Percentiles rank a stretch among this genome's conserved stretches.
Conservation (phyloP, 2,329 filamentous ascomycete species). For the Bretziella fagacearum region DNA sequence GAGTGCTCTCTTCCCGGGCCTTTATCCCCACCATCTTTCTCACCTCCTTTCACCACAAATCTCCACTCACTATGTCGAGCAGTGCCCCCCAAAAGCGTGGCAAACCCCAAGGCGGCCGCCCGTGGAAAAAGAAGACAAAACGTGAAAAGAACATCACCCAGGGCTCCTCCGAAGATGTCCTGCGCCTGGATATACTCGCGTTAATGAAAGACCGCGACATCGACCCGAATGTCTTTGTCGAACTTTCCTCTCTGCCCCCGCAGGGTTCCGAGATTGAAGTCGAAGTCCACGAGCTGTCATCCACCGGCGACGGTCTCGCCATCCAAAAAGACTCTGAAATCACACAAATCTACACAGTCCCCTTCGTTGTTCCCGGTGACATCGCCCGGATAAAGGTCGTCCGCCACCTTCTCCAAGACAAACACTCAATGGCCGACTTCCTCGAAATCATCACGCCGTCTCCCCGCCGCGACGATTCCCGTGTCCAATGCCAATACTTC, state of each 20-base stretch:
- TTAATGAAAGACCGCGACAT: conserved; percentile 29
- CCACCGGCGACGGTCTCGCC: conserved; percentile 80
- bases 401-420: conserved; percentile 46
- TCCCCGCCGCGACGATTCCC: conserved; percentile 55
- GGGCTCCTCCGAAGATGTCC: conserved; percentile 49
- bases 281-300: conserved; percentile 66
- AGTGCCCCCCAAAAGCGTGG: conserved; percentile 10
- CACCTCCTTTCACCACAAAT: neutral
- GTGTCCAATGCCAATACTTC: conserved; percentile 76
- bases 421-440: conserved; percentile 68
- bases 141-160: conserved; percentile 42
- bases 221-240: conserved; percentile 19
- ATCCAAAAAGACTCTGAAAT: conserved; percentile 35
- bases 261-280: conserved; percentile 63
- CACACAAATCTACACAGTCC: conserved; percentile 61
- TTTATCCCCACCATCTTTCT: neutral
- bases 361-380: conserved; percentile 79
- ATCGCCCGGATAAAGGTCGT: conserved; percentile 60
- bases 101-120: conserved; percentile 13
- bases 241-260: conserved; percentile 35
- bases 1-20: neutral
- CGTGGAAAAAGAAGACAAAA: conserved; percentile 30
- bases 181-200: conserved; percentile 44
- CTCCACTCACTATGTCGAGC: neutral
- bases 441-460: conserved; percentile 60